Conservation (phyloP, 352 stramenopile genomes). For the Elongisporangium anandrum region DNA sequence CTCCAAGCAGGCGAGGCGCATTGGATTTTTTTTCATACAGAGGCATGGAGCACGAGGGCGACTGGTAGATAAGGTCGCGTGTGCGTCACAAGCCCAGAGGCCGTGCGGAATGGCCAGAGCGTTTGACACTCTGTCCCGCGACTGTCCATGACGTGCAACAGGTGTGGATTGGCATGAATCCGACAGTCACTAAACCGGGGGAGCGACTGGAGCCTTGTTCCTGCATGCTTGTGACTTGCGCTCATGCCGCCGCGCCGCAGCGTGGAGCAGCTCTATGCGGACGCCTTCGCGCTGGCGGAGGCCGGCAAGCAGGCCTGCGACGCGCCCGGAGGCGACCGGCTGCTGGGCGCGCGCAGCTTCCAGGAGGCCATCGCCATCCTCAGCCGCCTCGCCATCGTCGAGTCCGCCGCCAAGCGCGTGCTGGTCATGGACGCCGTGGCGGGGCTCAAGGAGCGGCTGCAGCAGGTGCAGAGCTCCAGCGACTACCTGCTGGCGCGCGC, state of each 20-base stretch:
- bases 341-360: slow-evolving; percentile 35
- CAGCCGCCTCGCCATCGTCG: slow-evolving; percentile 60
- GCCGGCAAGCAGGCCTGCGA: too few relatives aligned
- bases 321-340: slow-evolving; percentile 11
- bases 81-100: too few relatives aligned
- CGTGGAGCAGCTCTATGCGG: slow-evolving; percentile 60
- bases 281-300: slow-evolving; percentile 54
- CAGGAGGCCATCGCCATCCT: slow-evolving; percentile 56
- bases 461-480: slow-evolving; percentile 21
- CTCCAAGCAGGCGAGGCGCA: too few relatives aligned
- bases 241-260: neutral
- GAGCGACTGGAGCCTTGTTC: neutral
- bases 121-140: neutral
- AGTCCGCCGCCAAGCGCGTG: slow-evolving; percentile 65
- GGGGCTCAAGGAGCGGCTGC: slow-evolving; percentile 45
- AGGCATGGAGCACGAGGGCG: neutral
- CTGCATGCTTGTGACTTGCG: neutral
- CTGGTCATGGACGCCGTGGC: slow-evolving; percentile 48
- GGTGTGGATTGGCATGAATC: neutral
- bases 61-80: too few relatives aligned
- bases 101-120: too few relatives aligned
- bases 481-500: slow-evolving; percentile 5
- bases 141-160: neutral
- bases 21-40: neutral
- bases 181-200: neutral